Evolutionary conservation across 73 alveolate genomes (phyloP).

Genomic region (Tetrahymena borealis): DNA sequence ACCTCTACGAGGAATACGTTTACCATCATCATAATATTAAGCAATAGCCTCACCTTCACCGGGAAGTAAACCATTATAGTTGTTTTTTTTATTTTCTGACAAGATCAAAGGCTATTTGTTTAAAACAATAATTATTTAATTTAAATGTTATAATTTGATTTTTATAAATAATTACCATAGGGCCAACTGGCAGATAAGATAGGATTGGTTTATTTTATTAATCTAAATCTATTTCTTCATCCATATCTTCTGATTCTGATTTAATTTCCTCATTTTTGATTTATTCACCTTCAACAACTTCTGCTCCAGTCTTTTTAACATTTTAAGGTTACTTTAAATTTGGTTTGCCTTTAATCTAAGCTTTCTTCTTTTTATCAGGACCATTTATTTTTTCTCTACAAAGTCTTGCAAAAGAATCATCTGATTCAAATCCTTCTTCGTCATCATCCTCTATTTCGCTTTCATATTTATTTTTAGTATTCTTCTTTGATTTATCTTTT

Average conservation of each 20-base stretch:
- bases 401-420: slow-evolving; percentile 37
- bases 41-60: slow-evolving; percentile 67
- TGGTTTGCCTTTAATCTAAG: neutral
- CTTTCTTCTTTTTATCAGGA: slow-evolving; percentile 26
- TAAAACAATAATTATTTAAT: neutral
- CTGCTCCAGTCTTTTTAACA: neutral
- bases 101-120: neutral
- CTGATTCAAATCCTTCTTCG: slow-evolving; percentile 29
- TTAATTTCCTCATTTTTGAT: neutral
- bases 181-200: slow-evolving; percentile 27
- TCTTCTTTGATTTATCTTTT: neutral
- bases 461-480: neutral
- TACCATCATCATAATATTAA: slow-evolving; percentile 58
- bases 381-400: slow-evolving; percentile 32
- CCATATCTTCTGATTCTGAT: neutral
- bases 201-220: neutral
- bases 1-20: slow-evolving; percentile 74
- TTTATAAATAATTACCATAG: slow-evolving; percentile 4
- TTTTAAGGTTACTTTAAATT: neutral
- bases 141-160: neutral
- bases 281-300: neutral
- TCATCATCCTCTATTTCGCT: neutral
- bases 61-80: slow-evolving; percentile 45
- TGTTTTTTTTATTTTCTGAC: slow-evolving; percentile 15
- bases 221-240: neutral